Percentiles rank a stretch among this genome's conserved stretches.
These are phyloP conservation scores for Corylus americana DNA, from an alignment of 306 rosid genomes.

Conservation along the genomic window DNA sequence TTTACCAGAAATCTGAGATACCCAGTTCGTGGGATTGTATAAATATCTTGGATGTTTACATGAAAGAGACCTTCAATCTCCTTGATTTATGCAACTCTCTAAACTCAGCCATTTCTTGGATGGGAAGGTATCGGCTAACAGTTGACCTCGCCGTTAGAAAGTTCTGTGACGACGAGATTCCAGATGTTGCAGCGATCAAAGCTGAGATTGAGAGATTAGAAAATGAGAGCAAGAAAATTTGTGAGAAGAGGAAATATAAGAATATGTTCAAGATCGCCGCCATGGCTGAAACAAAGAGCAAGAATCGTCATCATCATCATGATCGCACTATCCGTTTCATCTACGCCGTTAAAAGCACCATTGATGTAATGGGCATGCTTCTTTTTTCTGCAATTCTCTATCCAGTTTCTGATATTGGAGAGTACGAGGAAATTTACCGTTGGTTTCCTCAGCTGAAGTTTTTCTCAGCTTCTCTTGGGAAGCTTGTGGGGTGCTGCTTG, in stretches of 20 bases:
- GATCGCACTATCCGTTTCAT: background rate
- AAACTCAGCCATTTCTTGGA: background rate
- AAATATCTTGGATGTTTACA: background rate
- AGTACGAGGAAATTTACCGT: background rate
- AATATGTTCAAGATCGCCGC: no score
- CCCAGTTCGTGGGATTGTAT: background rate
- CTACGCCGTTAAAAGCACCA: background rate
- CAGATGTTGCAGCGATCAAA: background rate
- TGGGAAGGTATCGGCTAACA: background rate
- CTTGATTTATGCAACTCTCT: slow-evolving; percentile 11
- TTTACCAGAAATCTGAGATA: background rate
- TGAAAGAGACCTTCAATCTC: slow-evolving; percentile 10
- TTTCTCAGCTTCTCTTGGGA: background rate
- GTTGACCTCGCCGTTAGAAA: background rate
- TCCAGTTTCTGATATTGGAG: background rate
- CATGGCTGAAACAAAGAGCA: background rate
- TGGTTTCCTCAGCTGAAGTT: background rate
- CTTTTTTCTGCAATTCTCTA: background rate
- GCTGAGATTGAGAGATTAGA: slow-evolving; percentile 3
- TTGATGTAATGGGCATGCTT: background rate
- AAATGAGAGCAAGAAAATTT: slow-evolving; percentile 3
- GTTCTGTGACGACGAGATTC: background rate
- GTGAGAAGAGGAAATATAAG: background rate
- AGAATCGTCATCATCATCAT: background rate
- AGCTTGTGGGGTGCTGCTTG: background rate